Percentiles rank a stretch among this genome's conserved stretches.
These are phyloP conservation scores for Cyberlindnera veronae DNA, from an alignment of 805 yeast genomes.

Conservation along the genomic window DNA sequence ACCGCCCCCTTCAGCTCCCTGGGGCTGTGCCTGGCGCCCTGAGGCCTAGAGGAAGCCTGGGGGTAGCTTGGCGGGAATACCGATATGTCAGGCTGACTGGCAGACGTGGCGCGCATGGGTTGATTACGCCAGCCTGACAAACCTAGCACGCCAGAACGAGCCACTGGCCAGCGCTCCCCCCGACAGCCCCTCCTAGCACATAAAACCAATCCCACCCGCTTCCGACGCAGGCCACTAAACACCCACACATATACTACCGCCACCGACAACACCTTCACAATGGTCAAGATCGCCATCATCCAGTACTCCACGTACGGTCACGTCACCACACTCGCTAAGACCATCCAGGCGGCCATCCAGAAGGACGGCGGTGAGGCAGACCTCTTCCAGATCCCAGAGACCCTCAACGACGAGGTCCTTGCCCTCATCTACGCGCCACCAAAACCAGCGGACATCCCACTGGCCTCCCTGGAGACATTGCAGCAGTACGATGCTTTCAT, in stretches of 20 bases:
- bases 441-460: constrained; percentile 55
- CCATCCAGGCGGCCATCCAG: constrained; percentile 64
- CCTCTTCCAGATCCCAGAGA: constrained; percentile 74
- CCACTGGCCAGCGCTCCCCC: too few species aligned
- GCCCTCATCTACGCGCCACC: constrained; percentile 59
- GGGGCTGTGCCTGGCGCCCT: too few species aligned
- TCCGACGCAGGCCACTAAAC: background rate
- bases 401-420: constrained; percentile 59
- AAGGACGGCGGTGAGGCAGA: constrained; percentile 67
- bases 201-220: background rate
- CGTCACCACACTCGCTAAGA: constrained; percentile 61
- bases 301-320: constrained; percentile 81
- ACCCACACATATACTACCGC: background rate
- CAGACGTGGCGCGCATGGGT: too few species aligned
- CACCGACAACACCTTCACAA: background rate
- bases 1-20: too few species aligned
- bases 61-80: too few species aligned
- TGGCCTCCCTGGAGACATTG: constrained; percentile 55
- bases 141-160: too few species aligned
- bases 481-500: constrained; percentile 65
- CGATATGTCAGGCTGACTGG: too few species aligned
- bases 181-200: too few species aligned
- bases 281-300: constrained; percentile 31
- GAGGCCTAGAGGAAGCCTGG: too few species aligned
- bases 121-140: too few species aligned